phyloP scores from a whole-genome alignment of 768 basidiomycete genomes.

The Kwoniella dendrophila region DNA sequence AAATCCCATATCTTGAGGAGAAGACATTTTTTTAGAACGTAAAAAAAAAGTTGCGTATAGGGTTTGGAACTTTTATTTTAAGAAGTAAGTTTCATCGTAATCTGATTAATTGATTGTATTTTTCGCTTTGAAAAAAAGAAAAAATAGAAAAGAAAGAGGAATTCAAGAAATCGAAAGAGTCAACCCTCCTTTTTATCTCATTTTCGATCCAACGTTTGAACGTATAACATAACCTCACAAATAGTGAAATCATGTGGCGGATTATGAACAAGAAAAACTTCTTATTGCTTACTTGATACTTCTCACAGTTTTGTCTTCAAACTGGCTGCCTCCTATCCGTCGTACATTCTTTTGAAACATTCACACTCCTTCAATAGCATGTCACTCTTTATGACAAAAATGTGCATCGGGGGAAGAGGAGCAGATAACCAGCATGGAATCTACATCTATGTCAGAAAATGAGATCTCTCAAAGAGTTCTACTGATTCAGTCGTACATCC shows the following conservation, averaged over 20 bases:
- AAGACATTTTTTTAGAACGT: neutral
- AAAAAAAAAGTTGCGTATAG: neutral
- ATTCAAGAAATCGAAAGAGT: neutral
- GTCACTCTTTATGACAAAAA: too few species aligned
- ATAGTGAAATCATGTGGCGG: too few species aligned
- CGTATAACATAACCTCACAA: too few species aligned
- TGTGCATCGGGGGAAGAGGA: too few species aligned
- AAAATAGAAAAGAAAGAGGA: slow-evolving; percentile 2
- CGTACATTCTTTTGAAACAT: too few species aligned
- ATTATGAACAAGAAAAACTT: too few species aligned
- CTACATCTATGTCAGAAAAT: too few species aligned
- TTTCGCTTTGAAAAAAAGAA: neutral
- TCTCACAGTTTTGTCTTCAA: neutral
- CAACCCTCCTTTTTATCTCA: neutral
- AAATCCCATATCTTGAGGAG: slow-evolving; percentile 2
- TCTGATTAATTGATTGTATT: neutral
- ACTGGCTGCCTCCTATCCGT: neutral
- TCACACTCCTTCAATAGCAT: too few species aligned
- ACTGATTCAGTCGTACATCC: too few species aligned
- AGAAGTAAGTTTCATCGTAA: neutral
- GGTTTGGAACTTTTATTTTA: neutral
- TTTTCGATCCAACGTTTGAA: too few species aligned
- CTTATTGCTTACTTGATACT: neutral
- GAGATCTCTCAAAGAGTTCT: too few species aligned
- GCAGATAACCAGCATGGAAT: too few species aligned